Evolutionary conservation across 1,284 basidiomycete species (phyloP).

Genomic region (Phellinidium pouzarii): DNA sequence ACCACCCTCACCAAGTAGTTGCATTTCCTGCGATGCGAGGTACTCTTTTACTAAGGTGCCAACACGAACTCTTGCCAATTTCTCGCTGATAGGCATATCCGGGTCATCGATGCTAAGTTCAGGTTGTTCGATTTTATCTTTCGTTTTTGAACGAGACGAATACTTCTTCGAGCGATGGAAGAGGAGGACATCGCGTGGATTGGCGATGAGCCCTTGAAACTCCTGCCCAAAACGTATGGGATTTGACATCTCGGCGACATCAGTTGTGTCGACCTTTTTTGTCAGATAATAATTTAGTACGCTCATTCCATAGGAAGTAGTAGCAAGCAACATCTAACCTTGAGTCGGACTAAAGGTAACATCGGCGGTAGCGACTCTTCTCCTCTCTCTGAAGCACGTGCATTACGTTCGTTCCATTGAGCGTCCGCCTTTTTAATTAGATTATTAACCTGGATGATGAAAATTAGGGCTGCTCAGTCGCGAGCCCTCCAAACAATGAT

Average conservation of each 20-base stretch:
- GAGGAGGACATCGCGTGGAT: conserved; percentile 87
- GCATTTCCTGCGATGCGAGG: conserved; percentile 81
- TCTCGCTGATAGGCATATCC: conserved; percentile 55
- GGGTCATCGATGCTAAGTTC: conserved; percentile 74
- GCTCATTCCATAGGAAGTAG: neutral
- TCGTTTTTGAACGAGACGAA: conserved; percentile 28
- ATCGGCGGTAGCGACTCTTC: conserved; percentile 61
- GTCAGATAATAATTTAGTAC: neutral
- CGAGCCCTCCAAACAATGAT: neutral
- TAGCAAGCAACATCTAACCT: conserved; percentile 37
- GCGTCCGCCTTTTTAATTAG: conserved; percentile 73
- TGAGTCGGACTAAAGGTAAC: conserved; percentile 87
- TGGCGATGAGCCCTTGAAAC: conserved; percentile 87
- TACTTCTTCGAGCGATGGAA: conserved; percentile 82
- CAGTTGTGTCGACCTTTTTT: conserved; percentile 83
- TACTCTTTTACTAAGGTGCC: conserved; percentile 83
- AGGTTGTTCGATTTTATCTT: conserved; percentile 51
- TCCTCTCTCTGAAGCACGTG: conserved; percentile 56
- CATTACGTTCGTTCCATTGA: conserved; percentile 78
- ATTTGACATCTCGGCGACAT: conserved; percentile 86
- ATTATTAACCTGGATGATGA: conserved; percentile 54
- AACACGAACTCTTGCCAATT: conserved; percentile 63
- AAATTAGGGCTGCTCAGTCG: neutral
- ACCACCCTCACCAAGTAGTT: conserved; percentile 77
- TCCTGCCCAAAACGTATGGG: conserved; percentile 96